These are phyloP conservation scores for Alternaria novae-zelandiae DNA, from an alignment of 2,329 filamentous ascomycete genomes.

Conservation along the genomic window DNA sequence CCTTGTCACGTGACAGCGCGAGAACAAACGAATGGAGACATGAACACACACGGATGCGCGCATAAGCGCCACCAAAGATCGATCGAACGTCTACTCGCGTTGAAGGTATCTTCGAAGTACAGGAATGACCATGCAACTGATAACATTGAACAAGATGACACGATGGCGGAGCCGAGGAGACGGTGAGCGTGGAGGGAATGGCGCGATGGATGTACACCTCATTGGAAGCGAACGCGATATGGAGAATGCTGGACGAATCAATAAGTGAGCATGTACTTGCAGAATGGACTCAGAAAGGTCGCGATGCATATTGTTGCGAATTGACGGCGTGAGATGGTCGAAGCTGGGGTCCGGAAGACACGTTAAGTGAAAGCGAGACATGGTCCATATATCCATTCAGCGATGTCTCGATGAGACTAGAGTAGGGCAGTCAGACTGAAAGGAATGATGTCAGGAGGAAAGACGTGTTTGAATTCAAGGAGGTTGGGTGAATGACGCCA, in stretches of 20 bases:
- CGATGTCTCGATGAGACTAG: not conserved
- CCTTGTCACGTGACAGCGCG: constrained; percentile 5
- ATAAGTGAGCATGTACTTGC: not conserved
- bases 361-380: not conserved
- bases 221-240: not conserved
- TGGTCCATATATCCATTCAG: fast-evolving
- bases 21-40: not conserved
- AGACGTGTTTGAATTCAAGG: not conserved
- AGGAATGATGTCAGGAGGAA: not conserved
- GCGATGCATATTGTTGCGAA: not conserved
- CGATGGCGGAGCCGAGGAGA: not conserved
- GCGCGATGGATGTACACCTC: not conserved
- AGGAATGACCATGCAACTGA: not conserved
- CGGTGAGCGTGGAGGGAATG: not conserved
- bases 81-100: not conserved
- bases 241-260: not conserved
- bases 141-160: not conserved
- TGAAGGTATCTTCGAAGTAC: not conserved
- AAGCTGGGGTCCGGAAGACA: not conserved
- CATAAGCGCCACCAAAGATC: not conserved
- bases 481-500: not conserved
- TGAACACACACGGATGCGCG: not conserved
- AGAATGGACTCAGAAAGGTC: not conserved
- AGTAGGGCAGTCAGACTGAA: not conserved
- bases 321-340: not conserved